phyloP scores from a whole-genome alignment of 2,329 filamentous ascomycete genomes.

The Claviceps fusiformis region DNA sequence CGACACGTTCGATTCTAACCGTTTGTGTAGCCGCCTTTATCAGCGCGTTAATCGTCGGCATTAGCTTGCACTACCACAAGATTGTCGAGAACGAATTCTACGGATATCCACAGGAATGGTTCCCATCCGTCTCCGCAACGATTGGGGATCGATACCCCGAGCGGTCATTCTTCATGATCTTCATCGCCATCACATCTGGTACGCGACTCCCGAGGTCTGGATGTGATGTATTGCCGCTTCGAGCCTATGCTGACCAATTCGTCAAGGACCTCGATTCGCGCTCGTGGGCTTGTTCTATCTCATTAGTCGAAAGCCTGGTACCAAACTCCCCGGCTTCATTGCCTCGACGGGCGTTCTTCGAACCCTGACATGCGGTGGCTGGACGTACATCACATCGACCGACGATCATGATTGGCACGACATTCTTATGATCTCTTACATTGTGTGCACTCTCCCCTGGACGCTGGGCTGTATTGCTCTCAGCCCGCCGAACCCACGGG shows the following conservation, averaged over 20 bases:
- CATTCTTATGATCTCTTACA: slow-evolving; percentile 97
- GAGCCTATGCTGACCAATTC: not conserved
- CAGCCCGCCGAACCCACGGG: slow-evolving; percentile 69
- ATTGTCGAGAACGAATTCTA: slow-evolving; percentile 97
- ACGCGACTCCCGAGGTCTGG: slow-evolving; percentile 13
- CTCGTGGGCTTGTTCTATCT: slow-evolving; percentile 89
- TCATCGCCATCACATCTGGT: slow-evolving; percentile 92
- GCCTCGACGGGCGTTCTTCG: slow-evolving; percentile 70
- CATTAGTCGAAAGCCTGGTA: slow-evolving; percentile 63
- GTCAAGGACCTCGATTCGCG: slow-evolving; percentile 69
- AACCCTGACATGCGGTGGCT: slow-evolving; percentile 88
- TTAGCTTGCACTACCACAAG: slow-evolving; percentile 80
- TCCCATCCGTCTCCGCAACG: slow-evolving; percentile 87
- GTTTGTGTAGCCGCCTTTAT: slow-evolving; percentile 57
- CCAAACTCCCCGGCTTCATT: slow-evolving; percentile 67
- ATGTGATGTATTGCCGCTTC: not conserved
- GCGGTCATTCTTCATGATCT: slow-evolving; percentile 90
- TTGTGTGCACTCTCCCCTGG: slow-evolving; percentile 90
- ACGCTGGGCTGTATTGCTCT: slow-evolving; percentile 79
- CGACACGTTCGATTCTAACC: slow-evolving; percentile 9
- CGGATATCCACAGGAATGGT: slow-evolving; percentile 91
- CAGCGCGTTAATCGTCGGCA: slow-evolving; percentile 70
- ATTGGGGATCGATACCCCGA: slow-evolving; percentile 97
- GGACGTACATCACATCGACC: slow-evolving; percentile 97
- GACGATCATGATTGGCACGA: slow-evolving; percentile 99